These are phyloP conservation scores for Francoa sonchifolia DNA, from an alignment of 441 rosid genomes.

Conservation along the genomic window DNA sequence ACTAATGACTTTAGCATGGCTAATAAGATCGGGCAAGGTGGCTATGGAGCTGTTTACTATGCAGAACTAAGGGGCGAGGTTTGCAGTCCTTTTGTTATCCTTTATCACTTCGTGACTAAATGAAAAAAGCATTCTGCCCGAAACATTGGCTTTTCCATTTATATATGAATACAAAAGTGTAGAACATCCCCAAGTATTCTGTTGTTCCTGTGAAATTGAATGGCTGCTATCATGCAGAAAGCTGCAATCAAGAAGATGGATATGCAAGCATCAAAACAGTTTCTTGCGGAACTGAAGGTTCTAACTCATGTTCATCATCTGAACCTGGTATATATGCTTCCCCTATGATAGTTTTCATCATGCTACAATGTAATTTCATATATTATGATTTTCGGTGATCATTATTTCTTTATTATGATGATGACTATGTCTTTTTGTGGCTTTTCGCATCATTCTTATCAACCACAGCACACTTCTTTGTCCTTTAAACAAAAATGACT, in stretches of 20 bases:
- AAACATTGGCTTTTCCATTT: no score
- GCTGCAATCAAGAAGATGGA: constrained; percentile 99
- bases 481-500: no score
- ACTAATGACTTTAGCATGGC: constrained; percentile 14
- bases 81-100: not conserved
- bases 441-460: no score
- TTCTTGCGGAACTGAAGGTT: constrained; percentile 87
- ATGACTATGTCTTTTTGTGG: no score
- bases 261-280: constrained; percentile 88
- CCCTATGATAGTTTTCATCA: not conserved
- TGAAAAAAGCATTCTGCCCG: not conserved
- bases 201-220: not conserved
- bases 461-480: no score
- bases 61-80: constrained; percentile 22
- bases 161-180: no score
- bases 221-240: constrained; percentile 38
- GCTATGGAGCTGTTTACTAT: constrained; percentile 19
- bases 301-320: constrained; percentile 88
- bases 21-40: constrained; percentile 17
- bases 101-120: not conserved
- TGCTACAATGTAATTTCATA: not conserved
- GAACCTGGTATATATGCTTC: constrained; percentile 58
- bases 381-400: not conserved
- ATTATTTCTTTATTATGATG: no score
- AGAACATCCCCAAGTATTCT: no score